Base-by-base conservation (phyloP, 192 early-diverging fungal genomes). In the Backusella sp. region DNA sequence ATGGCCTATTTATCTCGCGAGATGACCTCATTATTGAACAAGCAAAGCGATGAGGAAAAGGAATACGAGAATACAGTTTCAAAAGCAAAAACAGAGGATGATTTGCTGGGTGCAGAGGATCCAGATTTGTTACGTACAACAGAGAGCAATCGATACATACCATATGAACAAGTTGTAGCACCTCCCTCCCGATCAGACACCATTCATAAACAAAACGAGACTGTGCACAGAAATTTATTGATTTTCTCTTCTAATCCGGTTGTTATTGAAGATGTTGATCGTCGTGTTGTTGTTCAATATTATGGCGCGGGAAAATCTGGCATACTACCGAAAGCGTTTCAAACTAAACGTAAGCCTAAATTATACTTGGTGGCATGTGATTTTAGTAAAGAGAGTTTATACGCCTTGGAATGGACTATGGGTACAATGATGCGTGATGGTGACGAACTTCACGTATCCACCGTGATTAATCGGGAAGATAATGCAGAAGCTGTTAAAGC, bases 341-440 rank as follows among this genome's bases (percentile, higher is more conserved):
- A 9, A 19, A 65, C 39, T 30, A 71, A 28, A 42, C 44, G 72
- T 6, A 67, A 28, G 37, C 72, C 77, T 30, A 72, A 76, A 28
- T 36, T 34, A 21, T 88, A 86, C 26, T 79, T 88, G 66, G 83
- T 86, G 1, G 84, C 84, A 6, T 84, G 83, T 2, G 87, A 88
- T 80, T 83, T 88, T 34, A 84, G 83, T 41, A 78, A 83, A 30
- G 87, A 86, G 73, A 84, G 84, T 73, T 79, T 85, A 70, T 84
- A 86, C 68, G 87, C 87, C 2, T 83, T 85, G 17, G 84, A 88
- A 49, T 88, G 87, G 87, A 77, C 85, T 0, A 83, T 83, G 66
- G 82, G 81, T 6, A 86, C 87, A 0, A 82, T 88, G 36, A 76
- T 88, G 44, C 81, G 85, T 46, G 84, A 83, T 49, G 82, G 83